These are phyloP conservation scores for Gryganskiella cystojenkinii DNA, from an alignment of 192 early-diverging fungal genomes.

Conservation along the genomic window DNA sequence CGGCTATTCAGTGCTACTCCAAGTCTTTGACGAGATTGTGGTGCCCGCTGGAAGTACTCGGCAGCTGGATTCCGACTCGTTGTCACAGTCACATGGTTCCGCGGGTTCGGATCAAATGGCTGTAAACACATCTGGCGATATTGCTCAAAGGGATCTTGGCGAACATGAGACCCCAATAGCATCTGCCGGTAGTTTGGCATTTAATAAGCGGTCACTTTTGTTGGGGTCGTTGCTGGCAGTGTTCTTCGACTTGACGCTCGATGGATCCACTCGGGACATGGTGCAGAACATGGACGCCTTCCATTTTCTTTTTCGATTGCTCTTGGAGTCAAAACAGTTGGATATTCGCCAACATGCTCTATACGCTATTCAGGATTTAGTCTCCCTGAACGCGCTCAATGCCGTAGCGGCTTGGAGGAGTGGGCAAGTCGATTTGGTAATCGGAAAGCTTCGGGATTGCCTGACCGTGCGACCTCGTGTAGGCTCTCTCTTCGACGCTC, in stretches of 20 bases:
- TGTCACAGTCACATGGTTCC: not conserved
- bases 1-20: conserved; percentile 35
- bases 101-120: not conserved
- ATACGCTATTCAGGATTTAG: conserved; percentile 52
- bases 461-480: conserved; percentile 3
- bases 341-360: conserved; percentile 53
- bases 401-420: conserved; percentile 53
- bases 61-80: not conserved
- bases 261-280: conserved; percentile 47
- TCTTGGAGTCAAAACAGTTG: conserved; percentile 46
- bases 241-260: conserved; percentile 41
- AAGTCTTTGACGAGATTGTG: conserved; percentile 50
- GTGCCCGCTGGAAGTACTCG: conserved; percentile 10
- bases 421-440: conserved; percentile 39
- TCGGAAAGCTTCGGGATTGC: conserved; percentile 22
- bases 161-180: not conserved
- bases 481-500: conserved; percentile 17
- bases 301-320: conserved; percentile 45
- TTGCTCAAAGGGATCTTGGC: not conserved
- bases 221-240: conserved; percentile 31
- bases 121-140: not conserved
- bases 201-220: conserved; percentile 31
- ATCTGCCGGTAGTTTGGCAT: not conserved
- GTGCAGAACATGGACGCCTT: conserved; percentile 46
- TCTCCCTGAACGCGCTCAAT: conserved; percentile 47